These are phyloP conservation scores for Xylariaceae sp. DNA, from an alignment of 2,329 filamentous ascomycete genomes.

Conservation along the genomic window DNA sequence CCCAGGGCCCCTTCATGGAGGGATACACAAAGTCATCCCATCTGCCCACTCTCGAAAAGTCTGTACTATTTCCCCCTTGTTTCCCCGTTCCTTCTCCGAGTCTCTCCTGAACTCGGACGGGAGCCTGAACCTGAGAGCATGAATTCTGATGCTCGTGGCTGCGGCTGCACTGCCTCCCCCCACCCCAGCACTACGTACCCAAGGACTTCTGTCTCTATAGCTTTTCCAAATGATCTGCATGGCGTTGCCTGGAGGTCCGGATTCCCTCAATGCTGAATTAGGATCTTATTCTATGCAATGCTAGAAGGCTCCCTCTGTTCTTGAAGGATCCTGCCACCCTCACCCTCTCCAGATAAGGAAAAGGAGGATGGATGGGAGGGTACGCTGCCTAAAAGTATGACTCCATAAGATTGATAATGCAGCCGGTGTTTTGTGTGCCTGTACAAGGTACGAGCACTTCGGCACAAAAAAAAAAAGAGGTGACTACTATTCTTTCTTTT, in stretches of 20 bases:
- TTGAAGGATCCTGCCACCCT: conserved; percentile 22
- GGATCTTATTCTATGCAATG: conserved; percentile 13
- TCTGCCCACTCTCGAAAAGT: conserved; percentile 18
- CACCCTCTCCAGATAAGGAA: not conserved
- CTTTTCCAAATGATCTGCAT: conserved; percentile 9
- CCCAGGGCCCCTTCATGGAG: conserved; percentile 21
- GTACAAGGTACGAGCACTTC: conserved; percentile 21
- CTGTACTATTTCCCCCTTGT: conserved; percentile 13
- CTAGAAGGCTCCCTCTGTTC: conserved; percentile 25
- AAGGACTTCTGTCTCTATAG: not conserved
- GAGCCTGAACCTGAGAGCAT: conserved; percentile 1
- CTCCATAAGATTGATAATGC: conserved; percentile 24
- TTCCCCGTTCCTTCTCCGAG: not conserved
- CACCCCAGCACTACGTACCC: conserved; percentile 10
- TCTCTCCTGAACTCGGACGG: not conserved
- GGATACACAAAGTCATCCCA: conserved; percentile 26
- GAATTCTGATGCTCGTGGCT: conserved; percentile 9
- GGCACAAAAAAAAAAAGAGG: conserved; percentile 16
- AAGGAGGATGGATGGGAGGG: conserved; percentile 1
- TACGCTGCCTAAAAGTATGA: conserved; percentile 28
- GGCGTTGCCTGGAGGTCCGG: conserved; percentile 3
- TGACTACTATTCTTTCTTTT: conserved; percentile 1
- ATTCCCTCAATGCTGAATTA: conserved; percentile 12
- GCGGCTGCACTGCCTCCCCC: conserved; percentile 12
- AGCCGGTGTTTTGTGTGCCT: conserved; percentile 19